Evolutionary conservation across 23 red algal genomes (phyloP), one percentile per base, ranked within the genome.

Genomic region (Gracilariopsis chorda): DNA sequence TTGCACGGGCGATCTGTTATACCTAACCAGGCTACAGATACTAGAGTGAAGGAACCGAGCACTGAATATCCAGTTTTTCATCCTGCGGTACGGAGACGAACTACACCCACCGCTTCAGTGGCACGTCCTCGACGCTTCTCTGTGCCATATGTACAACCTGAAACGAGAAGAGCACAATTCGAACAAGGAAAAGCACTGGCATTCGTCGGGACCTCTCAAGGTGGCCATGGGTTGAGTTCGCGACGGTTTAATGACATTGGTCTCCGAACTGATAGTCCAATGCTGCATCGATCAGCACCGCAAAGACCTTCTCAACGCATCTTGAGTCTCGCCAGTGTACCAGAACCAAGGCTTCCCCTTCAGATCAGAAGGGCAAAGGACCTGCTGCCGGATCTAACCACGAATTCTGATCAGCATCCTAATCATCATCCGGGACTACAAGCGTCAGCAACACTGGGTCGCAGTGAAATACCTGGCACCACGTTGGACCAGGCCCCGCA

Each of bases 101-200:
- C n/a, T n/a, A n/a, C n/a, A n/a, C n/a, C n/a, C n/a, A n/a, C n/a
- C n/a, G n/a, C n/a, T 41, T 30, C 33, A 41, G 34, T 30, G 33
- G 7, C 20, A 2, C 32, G 30, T 42, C 34, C 63, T 10, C 63
- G 35, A 41, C 1, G 63, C 19, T 16, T 41, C 9, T 19, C 73
- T 2, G 29, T 17, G 12, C 5, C 73, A 16, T 78, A 53, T 40
- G 45, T 52, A 17, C 9, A 51, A 32, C 9, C 73, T 78, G 73
- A 51, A 35, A 56, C 73, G 5, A 51, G 73, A 53, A 51, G 73
- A 16, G 44, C 45, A 10, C 73, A 51, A 19, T 78, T 35, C 51
- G 73, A 78, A 42, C 73, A 78, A 56, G 34, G 34, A 13, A 33
- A 56, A 33, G 73, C 44, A 20, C 21, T 78, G 45, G 73, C 73